Base-by-base conservation (phyloP, 352 stramenopile genomes). In the Pythium chondricola region DNA sequence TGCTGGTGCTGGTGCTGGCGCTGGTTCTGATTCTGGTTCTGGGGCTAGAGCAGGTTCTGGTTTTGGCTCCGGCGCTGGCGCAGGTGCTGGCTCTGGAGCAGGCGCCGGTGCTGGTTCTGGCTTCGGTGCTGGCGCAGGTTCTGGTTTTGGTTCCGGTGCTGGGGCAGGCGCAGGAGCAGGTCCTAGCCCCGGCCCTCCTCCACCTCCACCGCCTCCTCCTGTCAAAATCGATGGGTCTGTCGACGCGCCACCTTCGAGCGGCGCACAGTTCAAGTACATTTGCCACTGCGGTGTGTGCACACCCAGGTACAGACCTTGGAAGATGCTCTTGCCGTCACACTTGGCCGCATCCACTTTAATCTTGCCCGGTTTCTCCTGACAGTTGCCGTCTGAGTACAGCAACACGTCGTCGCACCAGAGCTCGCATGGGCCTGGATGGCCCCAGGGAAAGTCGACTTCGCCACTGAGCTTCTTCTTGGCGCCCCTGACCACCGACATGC, bases 231-330 rank as follows among this genome's bases (percentile, higher is more conserved):
- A 33, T 33, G 29, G 29, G 29, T 33, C 29, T 8, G 29, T 33
- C 7, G 13, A 8, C 29, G 29, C 13, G 13, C 29, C 29, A 33
- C 29, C 29, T 21, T 13, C 18, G 43, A 50, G 27, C 5, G 36
- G 43, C 8, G 43, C 52, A 30, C 54, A 71, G 58, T 71, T 67
- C 31, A 58, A 63, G 52, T 73, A 67, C 3, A 63, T 43, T 44
- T 73, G 64, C 64, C 60, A 73, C 3, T 43, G 20, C 0, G 48
- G 22, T 6, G 52, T 43, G 39, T 73, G 64, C 40, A 72, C 41
- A 13, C 58, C 63, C 16, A 69, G 46, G 58, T 59, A 73, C 14
- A 62, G 26, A 2, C 50, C 39, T 31, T 55, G 51, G 13, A 69
- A 40, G 18, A 56, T 41, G 18, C 41, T 60, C 33, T 61, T 57